Evolutionary conservation across 441 rosid species (phyloP).

Genomic region (Syzygium syzygioides): DNA sequence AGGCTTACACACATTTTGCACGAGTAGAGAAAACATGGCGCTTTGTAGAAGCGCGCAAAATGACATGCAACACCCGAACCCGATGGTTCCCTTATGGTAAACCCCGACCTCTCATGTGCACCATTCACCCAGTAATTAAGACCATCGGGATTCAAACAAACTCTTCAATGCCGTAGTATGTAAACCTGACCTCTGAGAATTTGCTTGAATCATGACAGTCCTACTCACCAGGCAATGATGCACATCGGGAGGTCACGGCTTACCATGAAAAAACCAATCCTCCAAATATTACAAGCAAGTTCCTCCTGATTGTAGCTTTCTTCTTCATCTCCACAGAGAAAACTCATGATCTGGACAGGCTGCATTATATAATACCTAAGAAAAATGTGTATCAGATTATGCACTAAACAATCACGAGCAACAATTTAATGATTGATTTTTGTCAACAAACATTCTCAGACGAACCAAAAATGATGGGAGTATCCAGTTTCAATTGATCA

Average conservation of each 20-base stretch:
- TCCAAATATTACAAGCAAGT: neutral
- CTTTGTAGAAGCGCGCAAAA: neutral
- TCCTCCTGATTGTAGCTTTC: neutral
- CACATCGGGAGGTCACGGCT: neutral
- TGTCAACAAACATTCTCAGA: neutral
- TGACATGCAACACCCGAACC: neutral
- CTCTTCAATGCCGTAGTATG: neutral
- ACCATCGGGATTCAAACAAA: neutral
- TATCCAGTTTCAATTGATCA: neutral
- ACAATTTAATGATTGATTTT: neutral
- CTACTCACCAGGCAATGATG: neutral
- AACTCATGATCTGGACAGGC: neutral
- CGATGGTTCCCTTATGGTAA: neutral
- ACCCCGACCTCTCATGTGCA: neutral
- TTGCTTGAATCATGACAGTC: neutral
- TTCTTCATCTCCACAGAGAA: neutral
- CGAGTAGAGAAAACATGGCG: neutral
- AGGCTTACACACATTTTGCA: neutral
- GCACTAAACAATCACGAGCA: neutral
- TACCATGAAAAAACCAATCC: neutral
- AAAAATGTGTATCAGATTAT: neutral
- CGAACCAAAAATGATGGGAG: neutral
- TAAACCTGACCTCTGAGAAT: neutral
- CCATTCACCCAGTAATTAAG: neutral
- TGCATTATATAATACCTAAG: neutral